phyloP scores from a whole-genome alignment of 1,284 basidiomycete genomes.

The Boletellus deceptivus region DNA sequence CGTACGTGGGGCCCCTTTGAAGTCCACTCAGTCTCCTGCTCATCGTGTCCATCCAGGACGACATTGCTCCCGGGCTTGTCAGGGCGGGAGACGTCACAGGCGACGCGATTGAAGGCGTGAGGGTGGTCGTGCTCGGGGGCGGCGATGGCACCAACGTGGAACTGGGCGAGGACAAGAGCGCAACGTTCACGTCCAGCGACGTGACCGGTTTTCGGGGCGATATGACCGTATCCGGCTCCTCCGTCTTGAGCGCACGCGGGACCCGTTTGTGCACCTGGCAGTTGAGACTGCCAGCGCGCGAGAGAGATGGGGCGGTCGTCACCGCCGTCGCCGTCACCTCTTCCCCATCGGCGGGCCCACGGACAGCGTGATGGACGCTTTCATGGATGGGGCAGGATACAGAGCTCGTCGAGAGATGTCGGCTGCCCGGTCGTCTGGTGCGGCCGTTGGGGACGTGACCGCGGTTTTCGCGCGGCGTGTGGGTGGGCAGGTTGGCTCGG shows the following conservation, averaged over 20 bases:
- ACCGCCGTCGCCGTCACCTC: not conserved
- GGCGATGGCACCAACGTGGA: conserved; percentile 3
- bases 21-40: conserved; percentile 63
- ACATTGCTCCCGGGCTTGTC: conserved; percentile 9
- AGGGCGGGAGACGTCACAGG: conserved; percentile 20
- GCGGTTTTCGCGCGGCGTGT: conserved; percentile 2
- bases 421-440: not conserved
- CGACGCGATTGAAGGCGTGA: too few species aligned
- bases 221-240: not conserved
- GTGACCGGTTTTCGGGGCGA: too few species aligned
- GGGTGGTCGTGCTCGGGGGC: not conserved
- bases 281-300: conserved; percentile 20
- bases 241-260: not conserved
- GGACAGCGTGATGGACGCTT: not conserved
- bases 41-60: conserved; percentile 51
- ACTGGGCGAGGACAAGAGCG: conserved; percentile 8
- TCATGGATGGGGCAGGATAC: conserved; percentile 18
- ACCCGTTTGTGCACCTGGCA: conserved; percentile 18
- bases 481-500: conserved; percentile 1
- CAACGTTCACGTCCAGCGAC: not conserved
- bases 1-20: conserved; percentile 51
- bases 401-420: conserved; percentile 15
- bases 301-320: conserved; percentile 6
- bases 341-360: not conserved
- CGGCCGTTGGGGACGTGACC: conserved; percentile 10